Base-by-base conservation (phyloP, 75 land plant genomes). In the Isoetes taiwanensis region DNA sequence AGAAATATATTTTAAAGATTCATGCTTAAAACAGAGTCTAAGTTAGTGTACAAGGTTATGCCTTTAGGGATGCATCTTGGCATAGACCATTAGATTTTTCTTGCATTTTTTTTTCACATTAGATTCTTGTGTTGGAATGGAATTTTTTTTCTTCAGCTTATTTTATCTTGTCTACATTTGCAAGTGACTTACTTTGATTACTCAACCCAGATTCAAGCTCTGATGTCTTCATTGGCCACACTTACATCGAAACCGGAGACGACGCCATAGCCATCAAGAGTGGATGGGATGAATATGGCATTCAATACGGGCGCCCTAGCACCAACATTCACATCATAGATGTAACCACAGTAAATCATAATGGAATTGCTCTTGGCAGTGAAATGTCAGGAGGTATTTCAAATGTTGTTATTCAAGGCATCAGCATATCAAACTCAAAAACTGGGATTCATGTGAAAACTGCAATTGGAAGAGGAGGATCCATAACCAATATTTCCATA, bases 201-300 rank as follows among this genome's bases (percentile, higher is more conserved):
- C 3, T 28, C 20, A 40, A 14, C 29, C 16, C 62, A 86, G 87
- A 86, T 61, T 86, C 93, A 6, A 66, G 86, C 62, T 43, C 76
- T 2, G 56, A 83, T 56, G 87, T 86, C 0, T 81, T 79, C 65
- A 82, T 86, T 21, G 83, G 82, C 50, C 80, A 86, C 57, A 82
- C 83, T 55, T 78, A 86, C 59, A 80, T 82, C 16, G 77, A 73
- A 64, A 78, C 74, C 30, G 86, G 87, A 2, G 87, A 86, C 41
- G 93, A 83, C 48, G 72, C 79, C 14, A 73, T 86, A 5, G 78
- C 93, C 23, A 56, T 86, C 30, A 80, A 80, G 61, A 83, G 91
- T 37, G 91, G 91, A 0, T 86, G 91, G 91, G 91, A 86, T 58
- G 75, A 79, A 34, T 75, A 82, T 32, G 91, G 91, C 9, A 77